Percentiles rank a stretch among this genome's conserved stretches.
Conservation (phyloP, 2,329 filamentous ascomycete genomes). For the Sporothrix protearum region DNA sequence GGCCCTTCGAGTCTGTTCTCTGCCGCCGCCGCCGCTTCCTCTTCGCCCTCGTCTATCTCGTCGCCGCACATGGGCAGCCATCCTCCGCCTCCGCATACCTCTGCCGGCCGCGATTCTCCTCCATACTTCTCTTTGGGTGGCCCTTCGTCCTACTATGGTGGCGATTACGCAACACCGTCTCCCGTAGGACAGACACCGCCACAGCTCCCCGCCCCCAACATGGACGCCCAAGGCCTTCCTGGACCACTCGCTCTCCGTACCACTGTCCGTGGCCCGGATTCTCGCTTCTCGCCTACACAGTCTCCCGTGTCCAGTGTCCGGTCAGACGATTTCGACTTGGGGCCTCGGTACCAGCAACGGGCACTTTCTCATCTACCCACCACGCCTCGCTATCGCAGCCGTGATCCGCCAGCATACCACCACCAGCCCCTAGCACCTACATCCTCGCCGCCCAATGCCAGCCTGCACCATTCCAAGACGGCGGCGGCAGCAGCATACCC, state of each 20-base stretch:
- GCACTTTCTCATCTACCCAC: slow-evolving; percentile 8
- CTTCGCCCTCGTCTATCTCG: slow-evolving; percentile 7
- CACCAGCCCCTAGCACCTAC: slow-evolving; percentile 22
- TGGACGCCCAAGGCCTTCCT: slow-evolving; percentile 27
- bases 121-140: slow-evolving; percentile 15
- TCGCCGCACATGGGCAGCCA: slow-evolving; percentile 15
- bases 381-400: slow-evolving; percentile 18
- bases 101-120: slow-evolving; percentile 7
- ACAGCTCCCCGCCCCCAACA: slow-evolving; percentile 30
- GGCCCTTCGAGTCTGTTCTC: slow-evolving; percentile 29
- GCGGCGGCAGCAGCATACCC: slow-evolving; percentile 10
- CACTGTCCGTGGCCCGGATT: slow-evolving; percentile 25
- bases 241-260: slow-evolving; percentile 12
- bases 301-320: slow-evolving; percentile 33
- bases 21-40: slow-evolving; percentile 4
- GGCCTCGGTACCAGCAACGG: slow-evolving; percentile 20
- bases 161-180: slow-evolving; percentile 35
- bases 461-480: slow-evolving; percentile 6
- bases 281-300: slow-evolving; percentile 32
- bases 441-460: slow-evolving; percentile 16
- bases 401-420: slow-evolving; percentile 15
- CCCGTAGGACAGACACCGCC: slow-evolving; percentile 35
- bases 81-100: neutral
- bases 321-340: slow-evolving; percentile 29
- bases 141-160: slow-evolving; percentile 31